Evolutionary conservation across 1,284 basidiomycete species (phyloP).

Genomic region (Sphagnurus paluster): DNA sequence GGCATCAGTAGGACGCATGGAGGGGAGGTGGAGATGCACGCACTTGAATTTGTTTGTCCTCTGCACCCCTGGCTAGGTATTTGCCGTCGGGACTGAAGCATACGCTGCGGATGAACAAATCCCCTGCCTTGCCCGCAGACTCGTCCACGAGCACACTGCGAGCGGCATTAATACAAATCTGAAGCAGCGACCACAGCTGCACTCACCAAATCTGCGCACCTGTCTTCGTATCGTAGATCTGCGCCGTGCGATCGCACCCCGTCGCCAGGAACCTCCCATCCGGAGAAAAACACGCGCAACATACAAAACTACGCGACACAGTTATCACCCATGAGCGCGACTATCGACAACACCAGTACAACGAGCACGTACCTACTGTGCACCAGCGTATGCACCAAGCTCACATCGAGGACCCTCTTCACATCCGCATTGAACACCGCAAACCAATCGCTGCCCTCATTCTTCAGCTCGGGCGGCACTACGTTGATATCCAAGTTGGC

Average conservation of each 20-base stretch:
- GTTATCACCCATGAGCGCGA: too few relatives aligned
- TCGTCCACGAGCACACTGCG: conserved; percentile 75
- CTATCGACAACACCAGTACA: too few relatives aligned
- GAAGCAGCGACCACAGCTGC: too few relatives aligned
- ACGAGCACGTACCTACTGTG: conserved; percentile 92
- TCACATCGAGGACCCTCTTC: conserved; percentile 85
- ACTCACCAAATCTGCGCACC: conserved; percentile 77
- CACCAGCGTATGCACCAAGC: conserved; percentile 84
- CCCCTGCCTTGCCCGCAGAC: conserved; percentile 60
- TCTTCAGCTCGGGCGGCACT: conserved; percentile 42
- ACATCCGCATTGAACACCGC: conserved; percentile 90
- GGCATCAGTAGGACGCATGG: too few relatives aligned
- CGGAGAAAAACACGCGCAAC: conserved; percentile 88
- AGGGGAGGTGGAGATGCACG: background rate
- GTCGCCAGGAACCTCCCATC: conserved; percentile 90
- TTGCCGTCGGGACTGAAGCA: conserved; percentile 85
- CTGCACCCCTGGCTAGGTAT: conserved; percentile 80
- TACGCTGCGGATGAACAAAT: conserved; percentile 83
- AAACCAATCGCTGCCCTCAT: conserved; percentile 88
- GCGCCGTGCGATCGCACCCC: conserved; percentile 88
- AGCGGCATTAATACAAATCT: too few relatives aligned
- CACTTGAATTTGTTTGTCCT: conserved; percentile 71
- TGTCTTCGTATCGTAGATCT: conserved; percentile 89
- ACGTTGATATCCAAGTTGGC: conserved; percentile 39
- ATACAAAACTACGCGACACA: conserved; percentile 83